These are phyloP conservation scores for Vicia sativa DNA, from an alignment of 306 rosid genomes.

Conservation along the genomic window DNA sequence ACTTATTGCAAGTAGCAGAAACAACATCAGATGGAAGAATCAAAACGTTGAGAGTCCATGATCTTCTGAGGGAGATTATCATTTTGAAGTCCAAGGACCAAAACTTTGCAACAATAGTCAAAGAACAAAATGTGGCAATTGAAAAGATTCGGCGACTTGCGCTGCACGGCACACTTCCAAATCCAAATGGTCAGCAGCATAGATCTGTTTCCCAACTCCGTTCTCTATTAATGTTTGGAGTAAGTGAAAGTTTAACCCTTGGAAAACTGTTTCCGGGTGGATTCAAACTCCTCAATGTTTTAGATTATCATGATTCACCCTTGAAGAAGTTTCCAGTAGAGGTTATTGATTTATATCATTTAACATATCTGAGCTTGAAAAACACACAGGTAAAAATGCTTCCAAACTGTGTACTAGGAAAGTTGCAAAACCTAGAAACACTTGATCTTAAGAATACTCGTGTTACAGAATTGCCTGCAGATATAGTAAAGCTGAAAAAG, in stretches of 20 bases:
- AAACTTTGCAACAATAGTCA: slow-evolving; percentile 51
- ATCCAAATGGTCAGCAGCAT: slow-evolving; percentile 43
- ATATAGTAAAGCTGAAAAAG: slow-evolving; percentile 48
- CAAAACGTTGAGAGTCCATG: slow-evolving; percentile 53
- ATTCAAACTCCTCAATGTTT: slow-evolving; percentile 48
- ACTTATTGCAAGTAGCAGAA: slow-evolving; percentile 48
- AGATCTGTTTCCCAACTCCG: slow-evolving; percentile 57
- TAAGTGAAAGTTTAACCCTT: slow-evolving; percentile 42
- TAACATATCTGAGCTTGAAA: slow-evolving; percentile 54
- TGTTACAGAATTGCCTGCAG: slow-evolving; percentile 55
- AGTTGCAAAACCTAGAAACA: slow-evolving; percentile 54
- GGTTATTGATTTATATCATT: slow-evolving; percentile 35
- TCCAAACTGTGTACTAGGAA: slow-evolving; percentile 51
- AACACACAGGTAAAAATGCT: slow-evolving; percentile 48
- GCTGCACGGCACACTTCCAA: slow-evolving; percentile 34
- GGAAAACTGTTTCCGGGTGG: slow-evolving; percentile 44
- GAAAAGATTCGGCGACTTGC: slow-evolving; percentile 61
- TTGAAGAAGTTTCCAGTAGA: slow-evolving; percentile 45
- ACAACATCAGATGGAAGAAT: slow-evolving; percentile 47
- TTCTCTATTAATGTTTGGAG: slow-evolving; percentile 56
- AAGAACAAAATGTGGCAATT: slow-evolving; percentile 42
- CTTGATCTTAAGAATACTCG: slow-evolving; percentile 48
- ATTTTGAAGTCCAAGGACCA: slow-evolving; percentile 54
- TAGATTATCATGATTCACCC: slow-evolving; percentile 49
- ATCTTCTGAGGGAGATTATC: slow-evolving; percentile 56